Conservation (phyloP, 2,329 filamentous ascomycete genomes). For the Rhytidhysteron rufulum region DNA sequence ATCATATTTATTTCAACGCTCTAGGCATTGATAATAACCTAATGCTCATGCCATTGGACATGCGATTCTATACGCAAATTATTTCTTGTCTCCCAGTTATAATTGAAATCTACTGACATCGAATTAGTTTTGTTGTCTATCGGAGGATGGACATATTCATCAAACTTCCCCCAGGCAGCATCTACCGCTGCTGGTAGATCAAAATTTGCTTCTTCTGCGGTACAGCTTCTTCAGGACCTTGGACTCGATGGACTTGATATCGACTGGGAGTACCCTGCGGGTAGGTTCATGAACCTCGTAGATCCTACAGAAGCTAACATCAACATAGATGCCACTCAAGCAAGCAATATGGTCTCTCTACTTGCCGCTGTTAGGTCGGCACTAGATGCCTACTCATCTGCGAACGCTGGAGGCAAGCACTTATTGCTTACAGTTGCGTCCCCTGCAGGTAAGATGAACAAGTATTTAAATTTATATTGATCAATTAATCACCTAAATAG, state of each 20-base stretch:
- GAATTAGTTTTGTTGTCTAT: constrained; percentile 35
- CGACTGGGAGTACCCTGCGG: constrained; percentile 34
- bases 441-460: constrained; percentile 34
- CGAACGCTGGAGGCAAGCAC: constrained; percentile 36
- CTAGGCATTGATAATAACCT: too few relatives aligned
- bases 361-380: constrained; percentile 28
- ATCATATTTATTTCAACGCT: too few relatives aligned
- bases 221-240: constrained; percentile 27
- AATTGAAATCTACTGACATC: too few relatives aligned
- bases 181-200: constrained; percentile 25
- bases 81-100: too few relatives aligned
- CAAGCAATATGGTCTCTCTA: constrained; percentile 30
- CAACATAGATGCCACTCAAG: constrained; percentile 21
- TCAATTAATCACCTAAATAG: constrained; percentile 6
- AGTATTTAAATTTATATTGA: neutral
- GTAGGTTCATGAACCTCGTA: constrained; percentile 2
- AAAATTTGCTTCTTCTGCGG: constrained; percentile 31
- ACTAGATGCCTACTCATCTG: constrained; percentile 39
- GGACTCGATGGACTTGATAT: constrained; percentile 37
- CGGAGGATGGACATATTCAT: constrained; percentile 37
- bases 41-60: too few relatives aligned
- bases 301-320: neutral
- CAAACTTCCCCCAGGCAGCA: constrained; percentile 31
- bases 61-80: too few relatives aligned
- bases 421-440: constrained; percentile 46